phyloP scores from a whole-genome alignment of 1,139 yeast genomes.

The Geotrichum histeridarum region DNA sequence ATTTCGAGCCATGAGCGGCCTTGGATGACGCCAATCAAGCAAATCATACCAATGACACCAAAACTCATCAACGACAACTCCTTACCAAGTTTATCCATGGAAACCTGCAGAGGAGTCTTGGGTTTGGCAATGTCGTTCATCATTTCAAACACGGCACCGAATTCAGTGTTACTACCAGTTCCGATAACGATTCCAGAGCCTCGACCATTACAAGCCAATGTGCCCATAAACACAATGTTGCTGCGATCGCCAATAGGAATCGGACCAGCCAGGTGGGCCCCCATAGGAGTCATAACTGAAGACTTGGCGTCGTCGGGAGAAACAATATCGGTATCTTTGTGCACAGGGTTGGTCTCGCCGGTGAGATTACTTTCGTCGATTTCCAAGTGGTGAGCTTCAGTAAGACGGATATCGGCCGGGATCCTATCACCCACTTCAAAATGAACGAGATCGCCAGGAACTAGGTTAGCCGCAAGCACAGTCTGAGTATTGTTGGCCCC shows the following conservation, averaged over 20 bases:
- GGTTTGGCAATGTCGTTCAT: conserved; percentile 93
- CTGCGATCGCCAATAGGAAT: conserved; percentile 60
- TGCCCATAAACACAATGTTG: conserved; percentile 90
- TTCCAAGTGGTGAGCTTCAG: conserved; percentile 68
- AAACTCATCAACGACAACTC: conserved; percentile 81
- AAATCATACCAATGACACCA: conserved; percentile 77
- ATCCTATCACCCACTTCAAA: conserved; percentile 88
- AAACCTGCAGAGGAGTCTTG: conserved; percentile 86
- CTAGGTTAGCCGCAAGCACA: conserved; percentile 79
- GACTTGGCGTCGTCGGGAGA: conserved; percentile 28
- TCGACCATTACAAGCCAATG: conserved; percentile 88
- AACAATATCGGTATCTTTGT: conserved; percentile 48
- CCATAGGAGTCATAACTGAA: conserved; percentile 20
- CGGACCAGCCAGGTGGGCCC: conserved; percentile 31
- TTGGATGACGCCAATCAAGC: conserved; percentile 78
- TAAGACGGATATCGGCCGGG: conserved; percentile 86
- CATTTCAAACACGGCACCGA: conserved; percentile 87
- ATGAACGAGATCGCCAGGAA: conserved; percentile 90
- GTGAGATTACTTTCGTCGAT: conserved; percentile 91
- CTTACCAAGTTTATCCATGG: conserved; percentile 92
- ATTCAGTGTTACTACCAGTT: conserved; percentile 80
- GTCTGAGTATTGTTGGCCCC: conserved; percentile 60
- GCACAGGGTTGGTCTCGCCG: conserved; percentile 86
- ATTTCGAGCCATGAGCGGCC: conserved; percentile 93
- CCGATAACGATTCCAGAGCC: conserved; percentile 92